Evolutionary conservation across 179 eudicot species (phyloP).

Genomic region (Dionaea muscipula): DNA sequence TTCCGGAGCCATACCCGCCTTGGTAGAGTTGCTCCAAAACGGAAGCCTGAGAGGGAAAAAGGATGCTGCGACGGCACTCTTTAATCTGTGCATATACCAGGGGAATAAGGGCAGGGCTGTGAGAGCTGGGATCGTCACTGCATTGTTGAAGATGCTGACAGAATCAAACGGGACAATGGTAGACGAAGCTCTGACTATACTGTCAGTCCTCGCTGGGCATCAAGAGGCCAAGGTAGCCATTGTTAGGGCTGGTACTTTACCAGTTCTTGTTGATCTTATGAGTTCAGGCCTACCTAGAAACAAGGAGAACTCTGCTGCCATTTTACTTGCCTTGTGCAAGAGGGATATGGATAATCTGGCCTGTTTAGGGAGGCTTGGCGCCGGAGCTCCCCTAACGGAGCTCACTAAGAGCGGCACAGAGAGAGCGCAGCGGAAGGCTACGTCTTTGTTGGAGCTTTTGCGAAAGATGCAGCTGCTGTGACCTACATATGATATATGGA

Average conservation of each 20-base stretch:
- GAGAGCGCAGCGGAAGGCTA: conserved; percentile 17
- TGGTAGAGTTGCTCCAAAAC: conserved; percentile 11
- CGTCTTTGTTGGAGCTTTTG: conserved; percentile 16
- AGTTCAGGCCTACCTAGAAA: conserved; percentile 12
- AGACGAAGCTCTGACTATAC: conserved; percentile 14
- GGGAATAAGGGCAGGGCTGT: conserved; percentile 16
- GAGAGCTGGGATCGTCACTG: conserved; percentile 14
- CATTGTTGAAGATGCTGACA: conserved; percentile 13
- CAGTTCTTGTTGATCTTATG: conserved; percentile 14
- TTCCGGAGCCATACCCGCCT: conserved; percentile 12
- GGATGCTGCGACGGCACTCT: conserved; percentile 15
- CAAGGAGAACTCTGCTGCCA: conserved; percentile 15
- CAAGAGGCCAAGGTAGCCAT: conserved; percentile 14
- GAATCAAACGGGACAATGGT: conserved; percentile 12
- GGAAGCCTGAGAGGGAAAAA: conserved; percentile 14
- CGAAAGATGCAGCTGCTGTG: conserved; percentile 10
- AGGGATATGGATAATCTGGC: conserved; percentile 12
- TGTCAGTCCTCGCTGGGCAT: conserved; percentile 14
- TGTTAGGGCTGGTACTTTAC: conserved; percentile 11
- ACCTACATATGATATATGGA: too few relatives aligned
- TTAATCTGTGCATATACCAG: conserved; percentile 15
- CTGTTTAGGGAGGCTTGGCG: conserved; percentile 12
- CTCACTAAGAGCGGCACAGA: conserved; percentile 16
- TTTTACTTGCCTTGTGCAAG: conserved; percentile 14
- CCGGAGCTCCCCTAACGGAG: conserved; percentile 4